A percentile compares a stretch with the other conserved stretches of the same genome.
Evolutionary conservation across 768 basidiomycete genomes (phyloP).

Genomic region (Termitomyces sp.): DNA sequence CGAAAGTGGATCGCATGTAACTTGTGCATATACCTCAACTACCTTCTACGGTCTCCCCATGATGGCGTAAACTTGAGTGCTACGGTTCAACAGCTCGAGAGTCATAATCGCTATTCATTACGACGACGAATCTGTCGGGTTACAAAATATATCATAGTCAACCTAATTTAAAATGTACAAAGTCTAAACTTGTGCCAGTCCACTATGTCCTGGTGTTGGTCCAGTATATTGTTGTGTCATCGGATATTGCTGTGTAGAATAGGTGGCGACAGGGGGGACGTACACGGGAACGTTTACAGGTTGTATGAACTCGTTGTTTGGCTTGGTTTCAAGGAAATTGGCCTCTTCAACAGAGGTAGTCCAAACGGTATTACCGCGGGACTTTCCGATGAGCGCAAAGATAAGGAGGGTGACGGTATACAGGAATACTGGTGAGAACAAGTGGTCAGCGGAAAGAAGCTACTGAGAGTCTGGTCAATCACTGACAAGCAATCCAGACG

Average conservation of each 20-base stretch:
- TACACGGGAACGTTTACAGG: neutral
- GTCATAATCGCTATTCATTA: neutral
- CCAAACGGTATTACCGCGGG: slow-evolving; percentile 17
- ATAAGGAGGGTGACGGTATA: slow-evolving; percentile 16
- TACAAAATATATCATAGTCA: neutral
- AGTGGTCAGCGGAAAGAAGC: neutral
- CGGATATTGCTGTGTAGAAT: neutral
- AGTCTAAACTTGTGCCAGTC: neutral
- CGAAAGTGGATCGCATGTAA: too few species aligned
- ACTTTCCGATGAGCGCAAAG: slow-evolving; percentile 10
- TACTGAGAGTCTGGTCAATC: neutral
- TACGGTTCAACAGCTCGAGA: too few species aligned
- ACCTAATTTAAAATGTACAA: neutral
- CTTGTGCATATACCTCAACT: too few species aligned
- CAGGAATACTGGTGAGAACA: slow-evolving; percentile 9
- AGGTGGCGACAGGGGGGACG: neutral
- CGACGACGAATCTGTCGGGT: neutral
- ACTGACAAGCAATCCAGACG: slow-evolving; percentile 17
- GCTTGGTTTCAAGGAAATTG: slow-evolving; percentile 6
- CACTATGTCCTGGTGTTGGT: neutral
- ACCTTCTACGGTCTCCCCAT: too few species aligned
- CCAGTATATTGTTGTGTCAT: slow-evolving; percentile 1
- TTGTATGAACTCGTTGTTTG: neutral
- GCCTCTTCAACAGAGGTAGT: slow-evolving; percentile 8
- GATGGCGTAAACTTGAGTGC: too few species aligned